These are phyloP conservation scores for Mitragyna speciosa DNA, from an alignment of 257 asterid species.

Conservation along the genomic window DNA sequence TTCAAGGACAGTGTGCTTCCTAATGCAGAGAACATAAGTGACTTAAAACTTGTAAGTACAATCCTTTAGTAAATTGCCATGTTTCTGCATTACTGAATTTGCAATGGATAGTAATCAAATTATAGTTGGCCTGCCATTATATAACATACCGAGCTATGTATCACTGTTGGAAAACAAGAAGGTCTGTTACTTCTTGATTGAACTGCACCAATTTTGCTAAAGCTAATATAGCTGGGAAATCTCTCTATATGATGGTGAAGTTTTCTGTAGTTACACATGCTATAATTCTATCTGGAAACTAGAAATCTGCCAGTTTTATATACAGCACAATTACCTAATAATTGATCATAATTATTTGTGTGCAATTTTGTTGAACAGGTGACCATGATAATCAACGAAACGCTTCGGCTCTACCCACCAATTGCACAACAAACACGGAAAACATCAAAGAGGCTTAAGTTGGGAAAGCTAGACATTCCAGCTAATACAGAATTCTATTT, in stretches of 20 bases:
- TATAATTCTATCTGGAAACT: too few relatives aligned
- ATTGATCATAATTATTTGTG: too few relatives aligned
- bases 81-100: not conserved
- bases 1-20: conserved; percentile 33
- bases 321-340: too few relatives aligned
- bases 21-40: conserved; percentile 31
- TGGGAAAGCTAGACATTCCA: conserved; percentile 33
- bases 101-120: not conserved
- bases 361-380: not conserved
- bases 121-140: not conserved
- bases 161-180: not conserved
- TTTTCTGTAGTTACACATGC: too few relatives aligned
- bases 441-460: conserved; percentile 26
- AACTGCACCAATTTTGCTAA: not conserved
- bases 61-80: not conserved
- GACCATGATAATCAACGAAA: conserved; percentile 32
- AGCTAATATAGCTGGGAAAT: not conserved
- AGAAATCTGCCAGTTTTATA: too few relatives aligned
- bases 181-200: not conserved
- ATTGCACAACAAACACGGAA: conserved; percentile 17
- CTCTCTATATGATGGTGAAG: not conserved
- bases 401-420: conserved; percentile 38
- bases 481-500: conserved; percentile 31
- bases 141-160: not conserved
- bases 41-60: conserved; percentile 34